phyloP scores from a whole-genome alignment of 257 asterid species.

The Sherardia arvensis region DNA sequence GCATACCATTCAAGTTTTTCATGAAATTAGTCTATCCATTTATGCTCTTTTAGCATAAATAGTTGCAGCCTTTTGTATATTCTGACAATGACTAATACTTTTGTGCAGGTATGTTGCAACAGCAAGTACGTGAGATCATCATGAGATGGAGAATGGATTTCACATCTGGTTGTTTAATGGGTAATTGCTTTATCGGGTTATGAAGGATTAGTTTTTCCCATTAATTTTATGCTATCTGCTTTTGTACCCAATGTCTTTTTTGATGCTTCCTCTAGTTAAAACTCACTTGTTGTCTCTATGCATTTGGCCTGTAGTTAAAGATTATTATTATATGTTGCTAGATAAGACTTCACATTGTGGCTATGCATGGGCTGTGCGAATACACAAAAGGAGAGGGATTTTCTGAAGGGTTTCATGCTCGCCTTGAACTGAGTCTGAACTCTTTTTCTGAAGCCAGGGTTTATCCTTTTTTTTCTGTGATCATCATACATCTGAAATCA shows the following conservation, averaged over 20 bases:
- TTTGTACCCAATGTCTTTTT: no score
- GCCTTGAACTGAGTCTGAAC: conserved; percentile 99
- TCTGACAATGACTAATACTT: neutral
- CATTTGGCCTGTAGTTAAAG: conserved; percentile 7
- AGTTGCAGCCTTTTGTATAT: neutral
- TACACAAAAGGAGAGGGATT: conserved; percentile 95
- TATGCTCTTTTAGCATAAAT: neutral
- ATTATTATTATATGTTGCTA: conserved; percentile 28
- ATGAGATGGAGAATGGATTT: conserved; percentile 98
- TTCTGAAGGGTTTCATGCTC: conserved; percentile 99
- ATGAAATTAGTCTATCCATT: no score
- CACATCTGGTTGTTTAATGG: conserved; percentile 86
- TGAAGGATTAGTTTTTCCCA: conserved; percentile 88
- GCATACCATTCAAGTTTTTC: neutral
- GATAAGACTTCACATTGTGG: conserved; percentile 97
- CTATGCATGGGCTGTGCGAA: conserved; percentile 98
- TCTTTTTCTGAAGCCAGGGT: conserved; percentile 94
- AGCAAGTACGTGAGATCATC: conserved; percentile 89
- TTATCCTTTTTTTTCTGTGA: no score
- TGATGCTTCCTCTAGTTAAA: neutral
- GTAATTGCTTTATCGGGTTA: conserved; percentile 63
- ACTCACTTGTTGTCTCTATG: neutral
- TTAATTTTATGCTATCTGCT: conserved; percentile 30
- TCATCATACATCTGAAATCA: no score
- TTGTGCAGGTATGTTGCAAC: conserved; percentile 73